Conservation (phyloP, 2,329 filamentous ascomycete species). For the Pestalotiopsis sp. region DNA sequence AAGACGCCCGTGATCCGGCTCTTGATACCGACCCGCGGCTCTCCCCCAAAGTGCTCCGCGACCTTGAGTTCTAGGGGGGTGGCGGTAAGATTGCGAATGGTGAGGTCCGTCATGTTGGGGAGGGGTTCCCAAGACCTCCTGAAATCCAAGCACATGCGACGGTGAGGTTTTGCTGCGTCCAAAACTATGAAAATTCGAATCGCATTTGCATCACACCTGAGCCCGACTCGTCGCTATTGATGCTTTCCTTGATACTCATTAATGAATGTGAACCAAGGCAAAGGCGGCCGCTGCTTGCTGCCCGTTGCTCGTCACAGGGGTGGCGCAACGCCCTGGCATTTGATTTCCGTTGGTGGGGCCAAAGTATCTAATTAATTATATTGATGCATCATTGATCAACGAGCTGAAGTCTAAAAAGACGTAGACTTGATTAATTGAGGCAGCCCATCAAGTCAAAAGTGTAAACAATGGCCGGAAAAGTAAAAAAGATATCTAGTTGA, state of each 20-base stretch:
- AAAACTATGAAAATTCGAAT: too few relatives aligned
- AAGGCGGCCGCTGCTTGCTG: neutral
- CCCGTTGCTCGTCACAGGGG: neutral
- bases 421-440: neutral
- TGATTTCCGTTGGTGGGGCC: neutral
- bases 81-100: constrained; percentile 80
- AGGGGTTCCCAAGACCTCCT: neutral
- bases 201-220: too few relatives aligned
- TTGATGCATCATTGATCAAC: neutral
- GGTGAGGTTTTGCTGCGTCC: neutral
- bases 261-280: neutral
- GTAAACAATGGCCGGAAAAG: neutral
- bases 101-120: constrained; percentile 57
- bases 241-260: neutral
- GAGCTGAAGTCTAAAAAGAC: neutral
- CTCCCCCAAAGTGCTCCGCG: constrained; percentile 72
- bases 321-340: neutral
- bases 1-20: constrained; percentile 46
- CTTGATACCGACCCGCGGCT: constrained; percentile 48
- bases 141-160: neutral
- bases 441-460: neutral
- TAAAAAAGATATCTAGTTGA: neutral
- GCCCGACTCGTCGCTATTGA: neutral
- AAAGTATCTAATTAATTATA: neutral
- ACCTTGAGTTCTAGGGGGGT: constrained; percentile 72